These are phyloP conservation scores for Agrocybe praecox DNA, from an alignment of 768 basidiomycete species.

Conservation along the genomic window DNA sequence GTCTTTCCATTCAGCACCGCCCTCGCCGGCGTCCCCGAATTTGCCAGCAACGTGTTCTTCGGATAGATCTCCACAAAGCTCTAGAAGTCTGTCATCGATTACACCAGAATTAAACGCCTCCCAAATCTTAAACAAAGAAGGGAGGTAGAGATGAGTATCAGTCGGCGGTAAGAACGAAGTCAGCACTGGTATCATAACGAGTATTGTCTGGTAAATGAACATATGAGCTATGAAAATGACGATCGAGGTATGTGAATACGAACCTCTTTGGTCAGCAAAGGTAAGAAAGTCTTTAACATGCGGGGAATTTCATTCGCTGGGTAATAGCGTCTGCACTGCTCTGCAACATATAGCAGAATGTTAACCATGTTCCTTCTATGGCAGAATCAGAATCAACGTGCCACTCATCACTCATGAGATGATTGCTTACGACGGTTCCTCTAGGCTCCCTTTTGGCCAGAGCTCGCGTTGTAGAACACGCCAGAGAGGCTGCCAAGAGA, in stretches of 20 bases:
- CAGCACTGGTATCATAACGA: slow-evolving; percentile 75
- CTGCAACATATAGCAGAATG: slow-evolving; percentile 73
- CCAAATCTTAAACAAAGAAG: slow-evolving; percentile 75
- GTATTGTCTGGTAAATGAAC: slow-evolving; percentile 54
- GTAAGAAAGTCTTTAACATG: slow-evolving; percentile 75
- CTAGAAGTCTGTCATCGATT: slow-evolving; percentile 75
- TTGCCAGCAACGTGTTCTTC: slow-evolving; percentile 71
- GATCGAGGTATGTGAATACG: slow-evolving; percentile 21
- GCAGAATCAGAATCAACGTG: slow-evolving; percentile 25
- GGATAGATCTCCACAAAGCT: slow-evolving; percentile 67
- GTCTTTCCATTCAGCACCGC: slow-evolving; percentile 70
- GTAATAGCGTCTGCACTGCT: slow-evolving; percentile 73
- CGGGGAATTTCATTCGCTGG: slow-evolving; percentile 61
- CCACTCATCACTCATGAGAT: background rate
- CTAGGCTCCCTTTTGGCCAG: slow-evolving; percentile 67
- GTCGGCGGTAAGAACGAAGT: slow-evolving; percentile 78
- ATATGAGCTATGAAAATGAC: background rate
- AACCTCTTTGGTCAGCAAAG: slow-evolving; percentile 72
- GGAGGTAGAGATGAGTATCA: slow-evolving; percentile 67
- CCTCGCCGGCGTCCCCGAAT: slow-evolving; percentile 55
- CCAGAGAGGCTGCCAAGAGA: slow-evolving; percentile 83
- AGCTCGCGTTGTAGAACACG: slow-evolving; percentile 70
- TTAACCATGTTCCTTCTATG: slow-evolving; percentile 61
- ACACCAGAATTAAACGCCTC: slow-evolving; percentile 76
- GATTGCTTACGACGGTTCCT: slow-evolving; percentile 56